Evolutionary conservation across 2,329 filamentous ascomycete genomes (phyloP).

Genomic region (Byssochlamys sp.): DNA sequence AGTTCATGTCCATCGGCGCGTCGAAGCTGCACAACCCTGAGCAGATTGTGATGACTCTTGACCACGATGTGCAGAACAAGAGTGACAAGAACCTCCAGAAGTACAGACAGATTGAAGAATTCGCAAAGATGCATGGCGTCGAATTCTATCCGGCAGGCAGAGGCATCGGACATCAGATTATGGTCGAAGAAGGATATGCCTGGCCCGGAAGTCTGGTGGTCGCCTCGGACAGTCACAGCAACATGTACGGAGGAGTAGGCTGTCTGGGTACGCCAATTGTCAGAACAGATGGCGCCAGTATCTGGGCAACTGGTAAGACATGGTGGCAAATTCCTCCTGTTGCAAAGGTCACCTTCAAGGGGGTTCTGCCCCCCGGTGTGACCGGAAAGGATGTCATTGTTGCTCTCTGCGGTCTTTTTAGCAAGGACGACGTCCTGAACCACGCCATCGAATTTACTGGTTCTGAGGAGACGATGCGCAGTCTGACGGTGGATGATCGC

Average conservation of each 20-base stretch:
- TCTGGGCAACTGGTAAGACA: constrained; percentile 72
- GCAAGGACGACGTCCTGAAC: constrained; percentile 79
- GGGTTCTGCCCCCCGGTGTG: constrained; percentile 65
- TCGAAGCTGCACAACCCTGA: constrained; percentile 59
- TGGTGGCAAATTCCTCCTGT: constrained; percentile 88
- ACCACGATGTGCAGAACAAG: constrained; percentile 84
- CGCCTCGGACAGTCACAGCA: constrained; percentile 61
- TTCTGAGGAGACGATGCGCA: constrained; percentile 64
- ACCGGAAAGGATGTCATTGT: constrained; percentile 92
- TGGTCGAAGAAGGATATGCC: constrained; percentile 67
- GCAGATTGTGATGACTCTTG: constrained; percentile 74
- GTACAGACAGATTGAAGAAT: constrained; percentile 70
- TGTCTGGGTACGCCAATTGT: constrained; percentile 73
- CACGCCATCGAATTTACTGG: constrained; percentile 83
- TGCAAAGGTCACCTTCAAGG: constrained; percentile 68
- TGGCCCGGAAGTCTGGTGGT: constrained; percentile 82
- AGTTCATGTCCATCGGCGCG: constrained; percentile 76
- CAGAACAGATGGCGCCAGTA: constrained; percentile 73
- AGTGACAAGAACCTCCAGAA: constrained; percentile 70
- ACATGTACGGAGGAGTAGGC: constrained; percentile 74
- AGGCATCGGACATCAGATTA: constrained; percentile 74
- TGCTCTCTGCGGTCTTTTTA: constrained; percentile 76
- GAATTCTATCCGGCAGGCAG: constrained; percentile 66
- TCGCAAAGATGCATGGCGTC: constrained; percentile 68
- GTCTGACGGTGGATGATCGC: constrained; percentile 61